Base-by-base conservation (phyloP, 345 rosid species). In the Angophora floribunda region DNA sequence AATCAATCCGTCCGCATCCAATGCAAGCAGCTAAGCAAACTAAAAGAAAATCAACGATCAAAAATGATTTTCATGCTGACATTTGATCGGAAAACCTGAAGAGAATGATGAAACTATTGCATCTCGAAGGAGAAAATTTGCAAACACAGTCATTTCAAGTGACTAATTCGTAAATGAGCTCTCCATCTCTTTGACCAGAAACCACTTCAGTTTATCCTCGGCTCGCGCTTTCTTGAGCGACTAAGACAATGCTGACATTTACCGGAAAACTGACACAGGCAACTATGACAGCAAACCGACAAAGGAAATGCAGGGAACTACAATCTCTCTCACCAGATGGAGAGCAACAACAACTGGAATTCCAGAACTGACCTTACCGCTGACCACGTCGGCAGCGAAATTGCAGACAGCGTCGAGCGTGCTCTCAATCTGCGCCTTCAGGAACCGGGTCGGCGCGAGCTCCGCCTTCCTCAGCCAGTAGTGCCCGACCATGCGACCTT, bases 401-500 rank as follows among this genome's bases (percentile, higher is more conserved):
- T 85, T 79, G 85, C 97, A 95, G 86, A 97, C 91, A 14, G 95
- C 92, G 28, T 94, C 96, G 63, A 96, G 99, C 26, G 99, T 91
- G 32, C 87, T 90, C 53, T 97, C 96, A 89, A 98, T 96, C 93
- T 96, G 95, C 52, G 91, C 86, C 92, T 86, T 94, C 86, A 98
- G 82, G 85, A 91, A 91, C 8, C 95, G 87, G 2, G 91, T 96
- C 0, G 99, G 98, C 9, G 98, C 96, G 85, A 96, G 95, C 30
- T 89, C 88, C 19, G 98, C 88, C 90, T 95, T 93, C 92, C 99
- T 93, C 86, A 98, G 90, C 99, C 99, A 98, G 86, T 98, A 98
- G 89, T 98, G 99, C 7, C 99, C 99, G 45, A 98, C 99, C 99
- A 98, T 98, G 90, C 99, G 93, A 15, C 98, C 96, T 90, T 98